phyloP scores from a whole-genome alignment of 495 filamentous ascomycete genomes.

The Penicillium waksmanii region DNA sequence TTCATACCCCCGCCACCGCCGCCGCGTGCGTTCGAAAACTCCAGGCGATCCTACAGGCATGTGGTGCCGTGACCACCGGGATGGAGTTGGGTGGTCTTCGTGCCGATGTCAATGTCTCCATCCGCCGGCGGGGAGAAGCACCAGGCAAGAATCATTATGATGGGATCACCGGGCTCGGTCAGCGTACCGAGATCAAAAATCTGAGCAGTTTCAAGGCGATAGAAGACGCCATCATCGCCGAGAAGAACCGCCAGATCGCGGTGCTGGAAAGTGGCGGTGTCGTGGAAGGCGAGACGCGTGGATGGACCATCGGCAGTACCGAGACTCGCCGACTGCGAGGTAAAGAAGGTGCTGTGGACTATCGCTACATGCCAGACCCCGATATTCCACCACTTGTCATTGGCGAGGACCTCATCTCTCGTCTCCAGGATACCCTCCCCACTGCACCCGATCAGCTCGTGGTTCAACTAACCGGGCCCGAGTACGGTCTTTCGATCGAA shows the following conservation, averaged over 20 bases:
- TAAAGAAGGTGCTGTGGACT: conserved; percentile 97
- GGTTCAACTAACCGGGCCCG: conserved; percentile 52
- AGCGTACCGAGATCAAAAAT: conserved; percentile 97
- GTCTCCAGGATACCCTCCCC: conserved; percentile 64
- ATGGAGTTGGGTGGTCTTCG: conserved; percentile 93
- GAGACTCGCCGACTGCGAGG: conserved; percentile 77
- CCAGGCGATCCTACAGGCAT: conserved; percentile 76
- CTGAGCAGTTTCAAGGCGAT: conserved; percentile 92
- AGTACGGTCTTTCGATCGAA: conserved; percentile 72
- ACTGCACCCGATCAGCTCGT: conserved; percentile 71
- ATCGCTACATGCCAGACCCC: conserved; percentile 97
- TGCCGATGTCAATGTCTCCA: conserved; percentile 95
- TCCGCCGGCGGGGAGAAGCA: conserved; percentile 56
- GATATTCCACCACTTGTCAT: conserved; percentile 83
- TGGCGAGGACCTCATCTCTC: conserved; percentile 65
- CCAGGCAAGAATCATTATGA: conserved; percentile 54
- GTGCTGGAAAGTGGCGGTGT: conserved; percentile 78
- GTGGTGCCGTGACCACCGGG: conserved; percentile 80
- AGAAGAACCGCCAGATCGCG: conserved; percentile 83
- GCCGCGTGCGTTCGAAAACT: conserved; percentile 88
- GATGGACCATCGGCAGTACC: conserved; percentile 82
- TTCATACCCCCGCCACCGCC: conserved; percentile 81
- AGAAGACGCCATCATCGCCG: conserved; percentile 89
- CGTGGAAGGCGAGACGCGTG: conserved; percentile 86
- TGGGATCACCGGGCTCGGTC: conserved; percentile 67